Conservation (phyloP, 2,329 filamentous ascomycete genomes). For the Akanthomyces uredinophilus region DNA sequence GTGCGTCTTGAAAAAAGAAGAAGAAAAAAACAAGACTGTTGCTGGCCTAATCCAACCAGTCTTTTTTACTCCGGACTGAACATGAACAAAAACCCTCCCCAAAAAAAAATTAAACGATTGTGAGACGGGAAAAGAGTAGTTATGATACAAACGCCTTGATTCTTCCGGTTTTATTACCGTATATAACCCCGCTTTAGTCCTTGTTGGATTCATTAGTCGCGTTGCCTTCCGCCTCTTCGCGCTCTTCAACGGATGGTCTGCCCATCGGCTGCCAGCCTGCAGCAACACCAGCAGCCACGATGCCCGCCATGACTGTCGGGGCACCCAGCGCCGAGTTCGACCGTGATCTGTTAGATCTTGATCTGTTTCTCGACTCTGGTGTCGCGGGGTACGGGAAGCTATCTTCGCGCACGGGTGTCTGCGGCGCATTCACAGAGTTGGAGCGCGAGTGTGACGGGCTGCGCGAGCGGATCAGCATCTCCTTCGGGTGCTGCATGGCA, state of each 20-base stretch:
- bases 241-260: slow-evolving; percentile 30
- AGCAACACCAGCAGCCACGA: slow-evolving; percentile 70
- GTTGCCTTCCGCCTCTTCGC: slow-evolving; percentile 16
- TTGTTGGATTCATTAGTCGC: slow-evolving; percentile 6
- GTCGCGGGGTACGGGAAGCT: slow-evolving; percentile 48
- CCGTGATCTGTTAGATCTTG: slow-evolving; percentile 60
- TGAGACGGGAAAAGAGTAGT: neutral
- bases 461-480: slow-evolving; percentile 59
- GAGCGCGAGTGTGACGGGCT: slow-evolving; percentile 61
- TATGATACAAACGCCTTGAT: slow-evolving; percentile 7
- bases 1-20: neutral
- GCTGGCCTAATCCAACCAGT: neutral
- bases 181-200: neutral
- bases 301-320: slow-evolving; percentile 76
- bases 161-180: neutral
- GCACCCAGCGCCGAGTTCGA: slow-evolving; percentile 69
- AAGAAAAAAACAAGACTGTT: neutral
- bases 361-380: slow-evolving; percentile 58
- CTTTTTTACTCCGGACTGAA: neutral
- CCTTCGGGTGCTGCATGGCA: slow-evolving; percentile 68
- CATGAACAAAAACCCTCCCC: neutral
- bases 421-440: slow-evolving; percentile 56
- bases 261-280: slow-evolving; percentile 72
- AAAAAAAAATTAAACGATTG: slow-evolving; percentile 1
- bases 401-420: slow-evolving; percentile 58